Percentiles rank a stretch among this genome's conserved stretches.
phyloP scores from a whole-genome alignment of 2,329 filamentous ascomycete genomes.

The Huntiella moniliformis region DNA sequence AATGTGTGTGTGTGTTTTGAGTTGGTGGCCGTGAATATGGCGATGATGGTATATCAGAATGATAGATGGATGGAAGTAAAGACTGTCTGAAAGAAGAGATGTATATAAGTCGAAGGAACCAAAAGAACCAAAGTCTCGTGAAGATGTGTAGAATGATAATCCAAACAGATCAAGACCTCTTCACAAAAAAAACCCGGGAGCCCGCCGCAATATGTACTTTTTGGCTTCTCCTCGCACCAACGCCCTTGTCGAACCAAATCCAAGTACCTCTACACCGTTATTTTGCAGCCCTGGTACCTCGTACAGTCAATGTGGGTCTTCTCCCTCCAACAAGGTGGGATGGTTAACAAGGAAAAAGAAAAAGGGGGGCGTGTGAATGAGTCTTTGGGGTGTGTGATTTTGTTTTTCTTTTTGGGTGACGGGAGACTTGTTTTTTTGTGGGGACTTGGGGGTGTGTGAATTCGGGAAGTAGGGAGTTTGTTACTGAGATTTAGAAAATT shows the following conservation, averaged over 20 bases:
- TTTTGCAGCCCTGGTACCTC: background rate
- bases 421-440: too few species aligned
- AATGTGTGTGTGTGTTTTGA: constrained; percentile 11
- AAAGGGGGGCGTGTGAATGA: background rate
- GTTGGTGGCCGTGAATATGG: background rate
- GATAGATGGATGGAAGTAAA: too few species aligned
- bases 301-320: too few species aligned
- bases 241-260: background rate
- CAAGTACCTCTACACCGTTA: constrained; percentile 3
- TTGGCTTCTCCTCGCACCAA: background rate
- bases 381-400: too few species aligned
- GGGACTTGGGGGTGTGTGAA: too few species aligned
- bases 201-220: constrained; percentile 9
- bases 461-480: too few species aligned
- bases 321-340: background rate
- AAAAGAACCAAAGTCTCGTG: background rate
- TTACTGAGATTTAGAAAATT: too few species aligned
- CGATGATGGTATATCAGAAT: too few species aligned
- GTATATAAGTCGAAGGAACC: background rate
- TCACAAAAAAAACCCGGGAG: background rate
- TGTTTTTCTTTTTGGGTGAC: too few species aligned
- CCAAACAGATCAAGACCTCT: background rate
- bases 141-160: background rate
- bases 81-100: background rate
- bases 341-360: background rate